Evolutionary conservation across 2,329 filamentous ascomycete species (phyloP).

Genomic region (Fusarium sp.): DNA sequence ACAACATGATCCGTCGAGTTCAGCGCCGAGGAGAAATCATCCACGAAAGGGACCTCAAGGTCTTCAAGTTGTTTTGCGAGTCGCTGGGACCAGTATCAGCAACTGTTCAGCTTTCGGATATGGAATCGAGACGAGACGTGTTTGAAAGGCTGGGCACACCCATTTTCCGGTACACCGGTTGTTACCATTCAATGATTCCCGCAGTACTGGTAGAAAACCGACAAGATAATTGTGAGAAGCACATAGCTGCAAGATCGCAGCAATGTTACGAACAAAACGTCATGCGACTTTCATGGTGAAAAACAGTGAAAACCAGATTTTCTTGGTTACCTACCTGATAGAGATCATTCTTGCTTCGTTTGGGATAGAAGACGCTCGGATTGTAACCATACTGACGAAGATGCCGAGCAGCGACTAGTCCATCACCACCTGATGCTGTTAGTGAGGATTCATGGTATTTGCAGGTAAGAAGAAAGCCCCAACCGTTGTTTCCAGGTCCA

Average conservation of each 20-base stretch:
- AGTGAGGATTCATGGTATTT: not conserved
- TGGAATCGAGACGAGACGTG: slow-evolving; percentile 12
- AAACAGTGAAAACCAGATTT: slow-evolving; percentile 9
- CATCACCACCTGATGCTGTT: slow-evolving; percentile 76
- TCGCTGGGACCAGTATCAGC: slow-evolving; percentile 66
- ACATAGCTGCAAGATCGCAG: slow-evolving; percentile 30
- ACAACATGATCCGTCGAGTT: slow-evolving; percentile 81
- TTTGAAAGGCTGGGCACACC: slow-evolving; percentile 10
- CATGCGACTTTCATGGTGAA: slow-evolving; percentile 13
- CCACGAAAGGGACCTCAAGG: slow-evolving; percentile 83
- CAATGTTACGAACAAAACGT: not conserved
- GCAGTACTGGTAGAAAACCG: slow-evolving; percentile 30
- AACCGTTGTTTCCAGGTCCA: slow-evolving; percentile 82
- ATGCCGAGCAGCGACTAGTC: slow-evolving; percentile 92
- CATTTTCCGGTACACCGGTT: slow-evolving; percentile 5
- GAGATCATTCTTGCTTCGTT: slow-evolving; percentile 88
- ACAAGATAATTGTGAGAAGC: slow-evolving; percentile 35
- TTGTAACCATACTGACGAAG: slow-evolving; percentile 91
- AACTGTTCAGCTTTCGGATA: slow-evolving; percentile 15
- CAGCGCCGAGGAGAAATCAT: slow-evolving; percentile 79
- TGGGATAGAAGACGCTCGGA: slow-evolving; percentile 92
- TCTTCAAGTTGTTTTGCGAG: slow-evolving; percentile 86
- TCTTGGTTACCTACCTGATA: slow-evolving; percentile 75
- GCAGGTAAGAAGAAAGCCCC: slow-evolving; percentile 13
- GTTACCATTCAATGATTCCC: slow-evolving; percentile 22